phyloP scores from a whole-genome alignment of 495 filamentous ascomycete species.

The Daldinia childiae region DNA sequence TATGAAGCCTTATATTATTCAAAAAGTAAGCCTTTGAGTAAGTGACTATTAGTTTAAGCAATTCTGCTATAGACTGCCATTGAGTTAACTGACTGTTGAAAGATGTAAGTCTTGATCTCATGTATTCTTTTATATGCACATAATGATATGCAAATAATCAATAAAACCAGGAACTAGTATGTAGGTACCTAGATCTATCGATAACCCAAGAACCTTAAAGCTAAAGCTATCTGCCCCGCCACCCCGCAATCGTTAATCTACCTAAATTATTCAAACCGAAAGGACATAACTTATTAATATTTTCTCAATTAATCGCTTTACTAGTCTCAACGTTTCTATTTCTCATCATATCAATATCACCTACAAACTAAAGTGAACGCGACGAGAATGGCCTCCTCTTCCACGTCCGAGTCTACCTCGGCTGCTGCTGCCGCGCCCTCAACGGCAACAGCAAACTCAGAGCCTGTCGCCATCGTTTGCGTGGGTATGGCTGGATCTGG shows the following conservation, averaged over 20 bases:
- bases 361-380: neutral
- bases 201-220: neutral
- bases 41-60: no score
- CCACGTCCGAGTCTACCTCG: constrained; percentile 25
- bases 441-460: constrained; percentile 13
- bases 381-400: constrained; percentile 26
- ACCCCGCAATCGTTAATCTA: constrained; percentile 22
- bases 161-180: neutral
- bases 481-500: constrained; percentile 98
- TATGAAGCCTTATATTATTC: neutral
- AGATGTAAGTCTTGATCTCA: neutral
- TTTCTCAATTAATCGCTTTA: neutral
- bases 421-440: constrained; percentile 14
- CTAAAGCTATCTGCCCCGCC: constrained; percentile 20
- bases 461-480: constrained; percentile 80
- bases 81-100: no score
- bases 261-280: constrained; percentile 15
- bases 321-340: neutral
- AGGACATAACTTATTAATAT: constrained; percentile 9
- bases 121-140: constrained; percentile 1
- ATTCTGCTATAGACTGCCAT: neutral
- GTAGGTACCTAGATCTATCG: no score
- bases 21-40: no score
- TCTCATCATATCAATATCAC: neutral
- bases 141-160: neutral